Conservation (phyloP, 1,139 yeast genomes). For the Suhomyces bokatorum region DNA sequence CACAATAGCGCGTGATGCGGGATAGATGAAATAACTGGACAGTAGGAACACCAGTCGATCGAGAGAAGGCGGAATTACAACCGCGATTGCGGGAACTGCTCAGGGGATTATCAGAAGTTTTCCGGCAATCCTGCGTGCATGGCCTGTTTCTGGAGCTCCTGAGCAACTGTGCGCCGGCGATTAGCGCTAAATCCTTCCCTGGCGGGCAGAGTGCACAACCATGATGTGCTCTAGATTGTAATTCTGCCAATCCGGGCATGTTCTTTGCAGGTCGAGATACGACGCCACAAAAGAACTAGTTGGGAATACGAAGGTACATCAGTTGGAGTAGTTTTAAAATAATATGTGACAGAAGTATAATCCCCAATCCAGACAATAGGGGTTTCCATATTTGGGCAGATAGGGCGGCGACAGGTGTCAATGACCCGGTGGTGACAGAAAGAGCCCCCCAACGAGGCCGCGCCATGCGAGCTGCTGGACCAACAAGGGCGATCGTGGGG, state of each 20-base stretch:
- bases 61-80: neutral
- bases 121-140: too few relatives aligned
- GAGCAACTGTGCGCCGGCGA: neutral
- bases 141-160: neutral
- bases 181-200: neutral
- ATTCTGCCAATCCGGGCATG: neutral
- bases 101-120: neutral
- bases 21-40: conserved; percentile 1
- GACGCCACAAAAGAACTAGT: neutral
- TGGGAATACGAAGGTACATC: conserved; percentile 2
- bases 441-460: too few relatives aligned
- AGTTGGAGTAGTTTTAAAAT: conserved; percentile 1
- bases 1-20: conserved; percentile 1
- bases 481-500: neutral
- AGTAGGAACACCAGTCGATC: neutral
- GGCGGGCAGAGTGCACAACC: neutral
- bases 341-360: conserved; percentile 6
- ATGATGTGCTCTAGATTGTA: neutral
- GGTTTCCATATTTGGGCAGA: neutral
- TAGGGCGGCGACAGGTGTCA: too few relatives aligned
- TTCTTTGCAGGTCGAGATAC: conserved; percentile 7
- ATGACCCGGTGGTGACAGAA: too few relatives aligned
- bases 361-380: conserved; percentile 1
- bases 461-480: neutral
- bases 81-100: neutral